A percentile compares a stretch with the other conserved stretches of the same genome.
phyloP scores from a whole-genome alignment of 352 stramenopile genomes.

The Pythium folliculosum region DNA sequence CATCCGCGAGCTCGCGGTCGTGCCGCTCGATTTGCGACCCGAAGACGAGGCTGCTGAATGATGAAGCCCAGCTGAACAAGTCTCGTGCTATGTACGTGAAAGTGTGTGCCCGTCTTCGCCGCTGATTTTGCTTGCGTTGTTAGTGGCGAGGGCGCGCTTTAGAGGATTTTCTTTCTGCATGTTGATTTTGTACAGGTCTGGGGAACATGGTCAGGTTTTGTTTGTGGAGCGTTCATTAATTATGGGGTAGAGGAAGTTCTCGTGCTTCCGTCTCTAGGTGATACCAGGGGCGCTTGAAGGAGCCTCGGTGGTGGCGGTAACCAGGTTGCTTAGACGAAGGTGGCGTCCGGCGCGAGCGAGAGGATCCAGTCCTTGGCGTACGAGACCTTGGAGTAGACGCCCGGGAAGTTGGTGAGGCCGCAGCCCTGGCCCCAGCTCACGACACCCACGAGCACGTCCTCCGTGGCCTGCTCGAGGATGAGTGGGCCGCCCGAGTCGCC shows the following conservation, averaged over 20 bases:
- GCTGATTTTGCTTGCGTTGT: neutral
- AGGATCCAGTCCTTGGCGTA: too few species aligned
- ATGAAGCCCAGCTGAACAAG: neutral
- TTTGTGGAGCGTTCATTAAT: neutral
- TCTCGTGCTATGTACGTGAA: neutral
- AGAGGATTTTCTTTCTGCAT: neutral
- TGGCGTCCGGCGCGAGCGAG: too few species aligned
- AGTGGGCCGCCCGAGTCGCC: constrained; percentile 53
- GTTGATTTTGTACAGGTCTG: neutral
- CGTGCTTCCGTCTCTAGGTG: neutral
- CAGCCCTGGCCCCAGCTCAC: constrained; percentile 60
- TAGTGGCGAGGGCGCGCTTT: neutral
- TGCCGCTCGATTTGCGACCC: constrained; percentile 7
- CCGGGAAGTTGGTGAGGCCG: constrained; percentile 33
- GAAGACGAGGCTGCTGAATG: neutral
- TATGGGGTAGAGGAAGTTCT: neutral
- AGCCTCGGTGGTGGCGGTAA: too few species aligned
- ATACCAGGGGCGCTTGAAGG: neutral
- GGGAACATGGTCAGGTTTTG: neutral
- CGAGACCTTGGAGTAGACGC: too few species aligned
- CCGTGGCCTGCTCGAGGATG: constrained; percentile 35
- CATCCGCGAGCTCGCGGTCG: constrained; percentile 40
- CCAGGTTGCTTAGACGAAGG: too few species aligned
- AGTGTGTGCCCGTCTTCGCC: too few species aligned
- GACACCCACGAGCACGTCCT: constrained; percentile 46